Base-by-base conservation (phyloP, 2,329 filamentous ascomycete species). In the Cyclaneusma minus region DNA sequence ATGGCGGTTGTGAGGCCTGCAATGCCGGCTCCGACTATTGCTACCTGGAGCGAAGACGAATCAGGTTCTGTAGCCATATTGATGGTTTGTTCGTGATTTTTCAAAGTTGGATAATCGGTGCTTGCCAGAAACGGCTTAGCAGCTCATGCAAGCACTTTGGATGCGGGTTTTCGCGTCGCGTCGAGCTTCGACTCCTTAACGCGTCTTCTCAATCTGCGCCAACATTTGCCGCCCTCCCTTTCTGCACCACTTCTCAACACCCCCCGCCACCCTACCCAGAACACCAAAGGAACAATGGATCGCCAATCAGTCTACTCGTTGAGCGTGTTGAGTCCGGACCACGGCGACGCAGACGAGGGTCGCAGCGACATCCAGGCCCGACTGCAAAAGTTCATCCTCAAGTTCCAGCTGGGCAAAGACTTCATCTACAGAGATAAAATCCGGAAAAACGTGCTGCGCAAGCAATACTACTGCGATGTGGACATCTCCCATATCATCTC, bases 371-470 rank as follows among this genome's bases (percentile, higher is more conserved):
- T 85, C 25, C 82, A 89, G 49, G 67, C 69, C 32, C 74, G 82
- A 47, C 68, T 98, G 33, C 74, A 89, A 45, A 76, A 83, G 34
- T 98, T 98, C 51, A 76, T 98, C 37, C 70, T 95, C 31, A 81
- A 87, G 40, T 98, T 94, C 49, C 74, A 87, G 46, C 69, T 95
- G 21, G 87, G 94, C 54, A 93, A 92, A 53, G 69, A 76, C 45
- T 95, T 93, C 55, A 74, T 94, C 44, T 98, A 95, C 66, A 72
- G 89, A 67, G 87, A 95, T 45, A 89, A 95, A 55, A 69, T 98
- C 32, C 73, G 82, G 43, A 84, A 95, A 48, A 98, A 98, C 57
- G 84, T 89, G 6, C 67, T 95, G 2, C 64, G 93, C 21, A 89
- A 93, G 50, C 84, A 85, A 43, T 95, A 84, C 57, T 94, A 77